Percentiles rank a stretch among this genome's conserved stretches.
Conservation (phyloP, 2,329 filamentous ascomycete species). For the Alternaria postmessia region DNA sequence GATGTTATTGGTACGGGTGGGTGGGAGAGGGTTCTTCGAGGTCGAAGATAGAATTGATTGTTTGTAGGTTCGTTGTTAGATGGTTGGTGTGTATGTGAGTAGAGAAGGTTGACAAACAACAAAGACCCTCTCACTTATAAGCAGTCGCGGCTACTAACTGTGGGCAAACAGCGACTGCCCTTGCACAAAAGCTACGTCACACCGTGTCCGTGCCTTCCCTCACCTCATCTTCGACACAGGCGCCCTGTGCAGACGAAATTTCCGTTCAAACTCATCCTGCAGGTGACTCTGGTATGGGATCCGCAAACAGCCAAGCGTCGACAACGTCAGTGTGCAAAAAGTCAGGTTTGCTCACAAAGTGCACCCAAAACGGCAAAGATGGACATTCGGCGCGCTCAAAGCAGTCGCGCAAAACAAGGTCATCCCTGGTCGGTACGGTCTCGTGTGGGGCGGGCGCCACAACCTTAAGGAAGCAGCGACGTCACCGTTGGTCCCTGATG, state of each 20-base stretch:
- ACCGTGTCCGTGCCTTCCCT: slow-evolving; percentile 15
- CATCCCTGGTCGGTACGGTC: slow-evolving; percentile 5
- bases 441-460: slow-evolving; percentile 24
- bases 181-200: slow-evolving; percentile 17
- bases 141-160: background rate
- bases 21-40: background rate
- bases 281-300: slow-evolving; percentile 7
- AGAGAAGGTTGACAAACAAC: slow-evolving; percentile 50
- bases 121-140: slow-evolving; percentile 43
- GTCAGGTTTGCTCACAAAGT: slow-evolving; percentile 12
- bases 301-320: slow-evolving; percentile 8
- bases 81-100: background rate
- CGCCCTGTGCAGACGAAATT: slow-evolving; percentile 2
- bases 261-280: slow-evolving; percentile 6
- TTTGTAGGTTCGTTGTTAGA: background rate
- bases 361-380: slow-evolving; percentile 22
- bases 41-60: background rate
- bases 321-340: slow-evolving; percentile 9
- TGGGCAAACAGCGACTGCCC: slow-evolving; percentile 1
- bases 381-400: slow-evolving; percentile 17
- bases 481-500: slow-evolving; percentile 16
- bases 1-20: background rate
- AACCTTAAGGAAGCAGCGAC: slow-evolving; percentile 19
- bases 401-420: slow-evolving; percentile 14
- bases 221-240: background rate